A percentile compares a stretch with the other conserved stretches of the same genome.
phyloP scores from a whole-genome alignment of 345 rosid genomes.

The thale cress (Arabidopsis thaliana) region DNA sequence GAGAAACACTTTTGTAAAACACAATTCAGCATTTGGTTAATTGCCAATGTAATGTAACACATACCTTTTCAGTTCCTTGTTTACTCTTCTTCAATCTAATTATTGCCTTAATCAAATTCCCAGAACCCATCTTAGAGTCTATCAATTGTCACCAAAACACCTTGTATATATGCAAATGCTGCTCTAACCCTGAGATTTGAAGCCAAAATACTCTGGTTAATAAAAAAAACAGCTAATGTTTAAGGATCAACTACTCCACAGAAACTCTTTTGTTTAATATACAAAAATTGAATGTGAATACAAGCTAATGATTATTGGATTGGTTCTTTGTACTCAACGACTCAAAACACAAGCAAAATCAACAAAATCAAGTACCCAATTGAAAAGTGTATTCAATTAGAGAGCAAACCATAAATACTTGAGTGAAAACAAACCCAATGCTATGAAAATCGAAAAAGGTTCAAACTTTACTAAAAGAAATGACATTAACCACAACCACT shows the following conservation, averaged over 20 bases:
- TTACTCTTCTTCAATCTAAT: conserved; percentile 70
- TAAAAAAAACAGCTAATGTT: background rate
- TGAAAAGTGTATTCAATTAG: conserved; percentile 10
- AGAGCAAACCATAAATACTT: background rate
- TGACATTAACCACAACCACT: background rate
- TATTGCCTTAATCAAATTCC: conserved; percentile 77
- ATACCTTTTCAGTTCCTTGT: conserved; percentile 49
- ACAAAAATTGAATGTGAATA: background rate
- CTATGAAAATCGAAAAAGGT: conserved; percentile 14
- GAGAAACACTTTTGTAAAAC: background rate
- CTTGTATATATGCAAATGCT: conserved; percentile 12
- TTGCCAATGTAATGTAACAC: background rate
- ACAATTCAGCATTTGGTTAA: background rate
- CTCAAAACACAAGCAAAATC: conserved; percentile 12
- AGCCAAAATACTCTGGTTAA: conserved; percentile 3
- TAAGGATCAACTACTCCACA: background rate
- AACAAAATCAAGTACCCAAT: background rate
- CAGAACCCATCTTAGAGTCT: conserved; percentile 71
- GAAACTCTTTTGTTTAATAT: conserved; percentile 4
- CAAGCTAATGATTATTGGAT: background rate
- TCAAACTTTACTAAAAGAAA: conserved; percentile 17
- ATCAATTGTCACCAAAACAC: conserved; percentile 34
- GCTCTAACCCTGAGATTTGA: conserved; percentile 49
- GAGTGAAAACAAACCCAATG: background rate
- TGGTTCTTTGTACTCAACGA: conserved; percentile 1